A percentile compares a stretch with the other conserved stretches of the same genome.
phyloP scores from a whole-genome alignment of 2,329 filamentous ascomycete species.

The Penicillium hordei region DNA sequence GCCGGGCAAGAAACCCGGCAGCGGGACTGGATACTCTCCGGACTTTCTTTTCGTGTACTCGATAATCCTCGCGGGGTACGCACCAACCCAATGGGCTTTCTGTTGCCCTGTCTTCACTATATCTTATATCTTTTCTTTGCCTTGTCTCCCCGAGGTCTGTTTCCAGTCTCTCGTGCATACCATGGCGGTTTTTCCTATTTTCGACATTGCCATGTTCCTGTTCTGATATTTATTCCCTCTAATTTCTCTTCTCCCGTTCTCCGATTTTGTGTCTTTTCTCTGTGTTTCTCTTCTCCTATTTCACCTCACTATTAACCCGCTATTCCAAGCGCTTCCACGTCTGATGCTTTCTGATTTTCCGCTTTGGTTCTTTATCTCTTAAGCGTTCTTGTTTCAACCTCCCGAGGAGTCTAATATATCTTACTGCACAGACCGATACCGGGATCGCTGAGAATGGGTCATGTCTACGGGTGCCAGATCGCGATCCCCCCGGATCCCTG shows the following conservation, averaged over 20 bases:
- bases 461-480: neutral
- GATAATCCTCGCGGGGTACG: constrained; percentile 4
- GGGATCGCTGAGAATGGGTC: neutral
- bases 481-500: neutral
- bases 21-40: neutral
- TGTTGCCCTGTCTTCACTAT: constrained; percentile 2
- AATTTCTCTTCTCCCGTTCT: neutral
- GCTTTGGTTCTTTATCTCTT: neutral
- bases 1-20: neutral
- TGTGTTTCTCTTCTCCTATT: neutral
- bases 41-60: neutral
- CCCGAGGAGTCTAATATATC: neutral
- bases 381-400: neutral
- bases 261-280: neutral
- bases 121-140: constrained; percentile 1
- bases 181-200: constrained; percentile 14
- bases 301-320: neutral
- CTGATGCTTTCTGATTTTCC: constrained; percentile 5
- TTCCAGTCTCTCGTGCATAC: constrained; percentile 17
- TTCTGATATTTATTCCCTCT: constrained; percentile 5
- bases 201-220: constrained; percentile 2
- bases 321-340: constrained; percentile 11
- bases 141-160: neutral
- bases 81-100: constrained; percentile 2
- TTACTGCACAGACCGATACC: neutral